phyloP scores from a whole-genome alignment of 495 filamentous ascomycete species.

The Hyphodiscus hymeniophilus region DNA sequence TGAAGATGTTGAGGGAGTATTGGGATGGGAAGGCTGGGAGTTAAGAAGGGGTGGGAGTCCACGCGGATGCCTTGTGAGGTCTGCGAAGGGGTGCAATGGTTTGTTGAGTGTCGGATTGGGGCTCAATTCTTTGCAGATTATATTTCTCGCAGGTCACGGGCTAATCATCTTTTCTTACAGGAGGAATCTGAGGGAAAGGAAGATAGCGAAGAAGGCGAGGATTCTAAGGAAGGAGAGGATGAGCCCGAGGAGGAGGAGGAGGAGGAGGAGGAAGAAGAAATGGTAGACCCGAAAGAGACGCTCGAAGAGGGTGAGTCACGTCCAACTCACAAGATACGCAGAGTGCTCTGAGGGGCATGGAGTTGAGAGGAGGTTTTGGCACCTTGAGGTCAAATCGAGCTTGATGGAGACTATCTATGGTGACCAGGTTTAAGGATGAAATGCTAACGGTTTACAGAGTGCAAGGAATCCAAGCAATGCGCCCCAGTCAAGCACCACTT shows the following conservation, averaged over 20 bases:
- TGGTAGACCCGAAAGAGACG: slow-evolving; percentile 77
- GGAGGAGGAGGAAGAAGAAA: slow-evolving; percentile 87
- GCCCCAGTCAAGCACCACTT: slow-evolving; percentile 90
- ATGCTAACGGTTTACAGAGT: slow-evolving; percentile 51
- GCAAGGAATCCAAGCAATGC: slow-evolving; percentile 76
- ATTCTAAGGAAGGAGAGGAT: slow-evolving; percentile 41
- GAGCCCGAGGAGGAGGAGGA: slow-evolving; percentile 58
- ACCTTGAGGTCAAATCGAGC: background rate
- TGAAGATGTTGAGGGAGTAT: background rate
- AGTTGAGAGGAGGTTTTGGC: no score
- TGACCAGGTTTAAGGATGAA: background rate
- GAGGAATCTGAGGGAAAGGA: slow-evolving; percentile 1
- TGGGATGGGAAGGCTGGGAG: no score
- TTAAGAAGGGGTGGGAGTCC: no score
- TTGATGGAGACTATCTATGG: background rate
- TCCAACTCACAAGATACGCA: background rate
- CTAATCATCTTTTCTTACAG: background rate
- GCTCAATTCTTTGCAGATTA: background rate
- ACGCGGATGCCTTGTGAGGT: no score
- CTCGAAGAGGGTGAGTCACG: slow-evolving; percentile 77
- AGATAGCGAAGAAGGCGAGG: slow-evolving; percentile 22
- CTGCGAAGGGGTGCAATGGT: no score
- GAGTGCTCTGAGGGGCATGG: background rate
- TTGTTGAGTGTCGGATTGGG: no score
- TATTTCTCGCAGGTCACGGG: background rate